These are phyloP conservation scores for Russula virescens DNA, from an alignment of 768 basidiomycete species.

Conservation along the genomic window DNA sequence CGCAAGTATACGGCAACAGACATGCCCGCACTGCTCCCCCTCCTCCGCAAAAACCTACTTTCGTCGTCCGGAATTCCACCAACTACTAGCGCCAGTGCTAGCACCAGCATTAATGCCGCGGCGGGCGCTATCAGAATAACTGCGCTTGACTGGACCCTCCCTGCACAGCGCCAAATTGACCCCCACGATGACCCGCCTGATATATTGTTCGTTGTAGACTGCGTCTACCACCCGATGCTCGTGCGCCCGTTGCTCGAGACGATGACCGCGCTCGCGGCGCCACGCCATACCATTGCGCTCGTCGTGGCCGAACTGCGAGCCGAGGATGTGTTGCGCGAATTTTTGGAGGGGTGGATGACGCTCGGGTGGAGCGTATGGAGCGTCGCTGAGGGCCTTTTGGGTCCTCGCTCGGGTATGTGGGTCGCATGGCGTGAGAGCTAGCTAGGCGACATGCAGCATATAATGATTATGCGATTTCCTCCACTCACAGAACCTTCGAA, in stretches of 20 bases:
- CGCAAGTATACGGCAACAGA: constrained; percentile 23
- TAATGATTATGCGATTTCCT: no score
- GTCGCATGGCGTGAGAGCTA: not conserved
- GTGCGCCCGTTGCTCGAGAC: constrained; percentile 6
- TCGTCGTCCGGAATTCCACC: not conserved
- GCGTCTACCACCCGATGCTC: constrained; percentile 12
- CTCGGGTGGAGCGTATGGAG: constrained; percentile 21
- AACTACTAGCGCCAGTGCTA: not conserved
- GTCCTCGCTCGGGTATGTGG: constrained; percentile 18
- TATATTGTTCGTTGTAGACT: constrained; percentile 7
- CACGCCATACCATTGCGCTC: not conserved
- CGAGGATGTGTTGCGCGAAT: constrained; percentile 31
- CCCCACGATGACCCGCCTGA: not conserved
- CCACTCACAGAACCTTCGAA: no score
- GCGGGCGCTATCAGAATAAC: not conserved
- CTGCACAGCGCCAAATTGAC: not conserved
- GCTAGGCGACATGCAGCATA: no score
- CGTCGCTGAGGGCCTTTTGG: constrained; percentile 6
- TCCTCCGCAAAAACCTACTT: constrained; percentile 21
- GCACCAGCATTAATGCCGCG: no score
- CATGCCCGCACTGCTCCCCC: constrained; percentile 22
- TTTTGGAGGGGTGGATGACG: constrained; percentile 29
- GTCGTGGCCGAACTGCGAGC: constrained; percentile 18
- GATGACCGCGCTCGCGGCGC: not conserved
- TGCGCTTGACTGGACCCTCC: constrained; percentile 20